These are phyloP conservation scores for Penicillium odoratum DNA, from an alignment of 495 filamentous ascomycete genomes.

Conservation along the genomic window DNA sequence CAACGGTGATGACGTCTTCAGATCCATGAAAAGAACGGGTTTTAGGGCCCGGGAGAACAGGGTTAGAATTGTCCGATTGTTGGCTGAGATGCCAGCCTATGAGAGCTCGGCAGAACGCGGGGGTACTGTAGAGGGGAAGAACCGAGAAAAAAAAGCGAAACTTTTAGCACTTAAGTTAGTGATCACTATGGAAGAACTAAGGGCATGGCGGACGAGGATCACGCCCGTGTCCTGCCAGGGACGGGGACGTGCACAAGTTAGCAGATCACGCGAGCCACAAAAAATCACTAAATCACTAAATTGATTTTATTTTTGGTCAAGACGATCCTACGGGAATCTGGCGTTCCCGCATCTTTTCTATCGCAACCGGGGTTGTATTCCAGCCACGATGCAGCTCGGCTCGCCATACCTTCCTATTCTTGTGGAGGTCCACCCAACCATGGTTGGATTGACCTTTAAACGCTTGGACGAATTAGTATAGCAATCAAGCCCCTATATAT, in stretches of 20 bases:
- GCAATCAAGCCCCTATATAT: neutral
- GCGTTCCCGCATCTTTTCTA: conserved; percentile 8
- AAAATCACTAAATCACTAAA: conserved; percentile 2
- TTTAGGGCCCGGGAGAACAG: conserved; percentile 5
- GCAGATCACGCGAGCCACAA: conserved; percentile 23
- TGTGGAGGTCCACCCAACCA: neutral
- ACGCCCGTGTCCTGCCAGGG: conserved; percentile 21
- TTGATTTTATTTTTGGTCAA: neutral
- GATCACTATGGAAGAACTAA: conserved; percentile 4
- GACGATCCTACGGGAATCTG: conserved; percentile 21
- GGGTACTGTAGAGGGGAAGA: neutral
- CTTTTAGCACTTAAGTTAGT: neutral
- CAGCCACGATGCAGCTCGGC: conserved; percentile 6
- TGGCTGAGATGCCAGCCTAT: conserved; percentile 2
- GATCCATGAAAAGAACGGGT: conserved; percentile 10
- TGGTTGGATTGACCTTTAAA: neutral
- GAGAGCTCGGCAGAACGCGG: neutral
- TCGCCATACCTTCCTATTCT: conserved; percentile 22
- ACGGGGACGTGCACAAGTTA: conserved; percentile 25
- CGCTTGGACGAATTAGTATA: neutral
- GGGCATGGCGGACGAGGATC: neutral
- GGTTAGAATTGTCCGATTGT: neutral
- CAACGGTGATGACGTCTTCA: conserved; percentile 30
- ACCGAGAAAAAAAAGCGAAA: neutral
- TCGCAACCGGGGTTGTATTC: conserved; percentile 14